A percentile compares a stretch with the other conserved stretches of the same genome.
Evolutionary conservation across 2,329 filamentous ascomycete species (phyloP).

Genomic region (Alternaria incomplexa): DNA sequence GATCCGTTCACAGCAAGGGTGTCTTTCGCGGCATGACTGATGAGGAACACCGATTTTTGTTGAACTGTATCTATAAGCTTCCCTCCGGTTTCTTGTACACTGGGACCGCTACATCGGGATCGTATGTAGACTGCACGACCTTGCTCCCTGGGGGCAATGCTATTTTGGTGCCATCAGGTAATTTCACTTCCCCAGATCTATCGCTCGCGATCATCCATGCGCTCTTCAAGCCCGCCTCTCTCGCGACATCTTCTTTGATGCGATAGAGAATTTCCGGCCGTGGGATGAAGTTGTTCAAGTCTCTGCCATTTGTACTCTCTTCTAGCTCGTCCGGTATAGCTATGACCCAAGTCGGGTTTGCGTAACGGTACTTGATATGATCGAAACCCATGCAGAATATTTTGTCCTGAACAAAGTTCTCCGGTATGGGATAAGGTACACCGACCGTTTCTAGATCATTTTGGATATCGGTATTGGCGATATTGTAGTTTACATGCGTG

Average conservation of each 20-base stretch:
- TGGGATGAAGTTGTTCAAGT: constrained; percentile 3
- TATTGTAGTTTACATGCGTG: not conserved
- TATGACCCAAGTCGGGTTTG: constrained; percentile 3
- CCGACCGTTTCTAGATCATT: not conserved
- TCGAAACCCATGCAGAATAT: constrained; percentile 1
- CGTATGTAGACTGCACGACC: constrained; percentile 8
- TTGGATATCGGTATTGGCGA: not conserved
- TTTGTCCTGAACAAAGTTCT: constrained; percentile 1
- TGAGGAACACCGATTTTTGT: not conserved
- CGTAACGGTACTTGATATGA: constrained; percentile 2
- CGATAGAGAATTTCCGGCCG: constrained; percentile 9
- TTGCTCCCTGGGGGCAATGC: constrained; percentile 9
- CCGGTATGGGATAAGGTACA: not conserved
- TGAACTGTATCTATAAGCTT: not conserved
- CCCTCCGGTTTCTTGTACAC: not conserved
- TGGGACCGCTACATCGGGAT: constrained; percentile 1
- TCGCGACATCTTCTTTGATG: constrained; percentile 4
- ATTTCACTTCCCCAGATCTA: not conserved
- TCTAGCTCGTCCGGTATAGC: constrained; percentile 13
- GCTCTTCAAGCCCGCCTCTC: not conserved
- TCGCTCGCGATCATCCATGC: constrained; percentile 7
- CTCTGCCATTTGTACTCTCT: not conserved
- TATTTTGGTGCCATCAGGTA: not conserved
- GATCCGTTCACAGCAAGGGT: not conserved
- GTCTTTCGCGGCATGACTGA: not conserved